A percentile compares a stretch with the other conserved stretches of the same genome.
phyloP scores from a whole-genome alignment of 73 alveolate genomes.

The Paramecium tetraurelia region DNA sequence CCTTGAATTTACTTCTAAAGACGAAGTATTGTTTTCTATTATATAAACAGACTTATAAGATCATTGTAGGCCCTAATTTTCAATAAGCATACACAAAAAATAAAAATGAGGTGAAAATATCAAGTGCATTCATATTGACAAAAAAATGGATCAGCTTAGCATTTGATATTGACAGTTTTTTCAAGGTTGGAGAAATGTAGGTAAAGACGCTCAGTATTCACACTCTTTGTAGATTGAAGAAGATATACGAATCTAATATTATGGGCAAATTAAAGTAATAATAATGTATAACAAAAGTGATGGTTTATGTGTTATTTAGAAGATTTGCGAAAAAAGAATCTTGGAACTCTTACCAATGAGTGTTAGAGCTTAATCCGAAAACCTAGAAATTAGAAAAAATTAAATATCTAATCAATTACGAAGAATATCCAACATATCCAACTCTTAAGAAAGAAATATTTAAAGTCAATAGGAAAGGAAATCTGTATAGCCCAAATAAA shows the following conservation, averaged over 20 bases:
- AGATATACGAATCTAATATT: not conserved
- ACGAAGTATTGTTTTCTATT: not conserved
- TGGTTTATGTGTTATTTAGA: conserved; percentile 12
- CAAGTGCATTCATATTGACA: conserved; percentile 11
- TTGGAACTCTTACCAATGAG: not conserved
- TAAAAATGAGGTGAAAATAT: not conserved
- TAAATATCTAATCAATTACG: not conserved
- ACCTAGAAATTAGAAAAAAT: not conserved
- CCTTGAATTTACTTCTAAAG: not conserved
- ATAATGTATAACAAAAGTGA: not conserved
- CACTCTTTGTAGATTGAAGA: not conserved
- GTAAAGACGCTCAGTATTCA: not conserved
- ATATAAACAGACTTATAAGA: not conserved
- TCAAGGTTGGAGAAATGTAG: not conserved
- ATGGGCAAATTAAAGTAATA: not conserved
- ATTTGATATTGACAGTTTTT: conserved; percentile 21
- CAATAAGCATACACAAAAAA: not conserved
- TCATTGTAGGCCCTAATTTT: not conserved
- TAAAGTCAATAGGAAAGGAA: not conserved
- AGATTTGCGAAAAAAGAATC: not conserved
- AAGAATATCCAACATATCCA: not conserved
- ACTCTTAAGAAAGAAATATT: not conserved
- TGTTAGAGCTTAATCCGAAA: not conserved
- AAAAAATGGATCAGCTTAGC: conserved; percentile 7
- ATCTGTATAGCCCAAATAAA: not conserved